These are phyloP conservation scores for Truncatella angustata DNA, from an alignment of 2,329 filamentous ascomycete genomes.

Conservation along the genomic window DNA sequence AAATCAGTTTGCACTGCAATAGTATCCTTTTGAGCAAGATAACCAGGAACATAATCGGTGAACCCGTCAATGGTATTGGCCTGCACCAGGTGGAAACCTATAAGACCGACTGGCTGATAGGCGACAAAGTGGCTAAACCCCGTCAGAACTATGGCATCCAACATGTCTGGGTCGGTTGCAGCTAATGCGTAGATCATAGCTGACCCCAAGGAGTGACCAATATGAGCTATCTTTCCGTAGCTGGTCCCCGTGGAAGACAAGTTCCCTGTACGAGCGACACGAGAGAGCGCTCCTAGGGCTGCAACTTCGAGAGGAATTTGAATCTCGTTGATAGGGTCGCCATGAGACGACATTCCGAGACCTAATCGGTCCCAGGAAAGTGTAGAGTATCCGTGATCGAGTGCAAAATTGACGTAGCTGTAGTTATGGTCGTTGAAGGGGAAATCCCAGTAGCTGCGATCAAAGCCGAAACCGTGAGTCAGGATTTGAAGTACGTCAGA, in stretches of 20 bases:
- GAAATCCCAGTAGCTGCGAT: constrained; percentile 61
- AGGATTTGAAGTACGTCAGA: constrained; percentile 43
- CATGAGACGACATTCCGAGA: constrained; percentile 56
- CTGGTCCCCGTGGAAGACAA: constrained; percentile 42
- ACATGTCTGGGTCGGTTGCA: constrained; percentile 46
- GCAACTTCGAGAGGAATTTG: constrained; percentile 58
- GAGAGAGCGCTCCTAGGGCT: constrained; percentile 53
- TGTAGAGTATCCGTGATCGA: constrained; percentile 56
- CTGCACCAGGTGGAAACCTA: constrained; percentile 46
- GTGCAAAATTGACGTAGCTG: constrained; percentile 57
- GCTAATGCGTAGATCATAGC: constrained; percentile 55
- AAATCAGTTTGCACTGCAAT: constrained; percentile 52
- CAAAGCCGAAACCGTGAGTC: constrained; percentile 53
- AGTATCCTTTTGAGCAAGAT: constrained; percentile 46
- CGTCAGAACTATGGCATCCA: constrained; percentile 58
- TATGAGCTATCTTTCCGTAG: constrained; percentile 50
- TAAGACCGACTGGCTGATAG: constrained; percentile 41
- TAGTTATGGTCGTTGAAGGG: constrained; percentile 58
- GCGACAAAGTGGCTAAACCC: constrained; percentile 52
- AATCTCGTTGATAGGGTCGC: constrained; percentile 58
- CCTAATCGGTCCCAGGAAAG: constrained; percentile 63
- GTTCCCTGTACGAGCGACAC: constrained; percentile 41
- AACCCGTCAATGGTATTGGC: constrained; percentile 33
- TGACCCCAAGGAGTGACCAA: constrained; percentile 65
- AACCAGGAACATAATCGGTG: constrained; percentile 44